phyloP scores from a whole-genome alignment of 2,329 filamentous ascomycete genomes.

The Xylariaceae sp. region DNA sequence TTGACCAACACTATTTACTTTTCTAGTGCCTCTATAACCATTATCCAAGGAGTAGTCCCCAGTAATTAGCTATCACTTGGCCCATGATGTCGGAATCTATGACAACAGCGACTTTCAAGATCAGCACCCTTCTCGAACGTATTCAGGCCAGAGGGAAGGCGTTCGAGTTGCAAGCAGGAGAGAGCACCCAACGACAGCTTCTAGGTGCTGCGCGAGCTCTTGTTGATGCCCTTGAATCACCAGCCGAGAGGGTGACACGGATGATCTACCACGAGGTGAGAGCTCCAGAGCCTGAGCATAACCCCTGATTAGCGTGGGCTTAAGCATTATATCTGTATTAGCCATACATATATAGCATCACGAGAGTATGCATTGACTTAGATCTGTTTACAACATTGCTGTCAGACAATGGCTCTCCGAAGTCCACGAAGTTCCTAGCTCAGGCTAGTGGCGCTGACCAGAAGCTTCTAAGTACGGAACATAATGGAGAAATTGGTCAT shows the following conservation, averaged over 20 bases:
- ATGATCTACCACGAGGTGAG: background rate
- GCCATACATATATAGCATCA: background rate
- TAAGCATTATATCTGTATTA: background rate
- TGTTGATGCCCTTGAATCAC: background rate
- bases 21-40: too few species aligned
- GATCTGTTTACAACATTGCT: background rate
- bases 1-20: too few species aligned
- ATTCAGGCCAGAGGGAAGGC: background rate
- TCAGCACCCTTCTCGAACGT: background rate
- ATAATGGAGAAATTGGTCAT: background rate
- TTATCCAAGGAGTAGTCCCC: too few species aligned
- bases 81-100: background rate
- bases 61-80: too few species aligned
- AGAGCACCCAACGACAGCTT: background rate
- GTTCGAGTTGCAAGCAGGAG: background rate
- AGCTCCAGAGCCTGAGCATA: background rate
- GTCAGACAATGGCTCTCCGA: background rate
- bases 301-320: too few species aligned
- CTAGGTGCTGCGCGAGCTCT: background rate
- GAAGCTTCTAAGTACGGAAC: background rate
- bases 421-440: background rate
- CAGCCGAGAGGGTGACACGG: background rate
- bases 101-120: background rate
- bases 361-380: background rate
- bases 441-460: background rate